Percentiles rank a stretch among this genome's conserved stretches.
Conservation (phyloP, 1,284 basidiomycete genomes). For the Ustilago esculenta region DNA sequence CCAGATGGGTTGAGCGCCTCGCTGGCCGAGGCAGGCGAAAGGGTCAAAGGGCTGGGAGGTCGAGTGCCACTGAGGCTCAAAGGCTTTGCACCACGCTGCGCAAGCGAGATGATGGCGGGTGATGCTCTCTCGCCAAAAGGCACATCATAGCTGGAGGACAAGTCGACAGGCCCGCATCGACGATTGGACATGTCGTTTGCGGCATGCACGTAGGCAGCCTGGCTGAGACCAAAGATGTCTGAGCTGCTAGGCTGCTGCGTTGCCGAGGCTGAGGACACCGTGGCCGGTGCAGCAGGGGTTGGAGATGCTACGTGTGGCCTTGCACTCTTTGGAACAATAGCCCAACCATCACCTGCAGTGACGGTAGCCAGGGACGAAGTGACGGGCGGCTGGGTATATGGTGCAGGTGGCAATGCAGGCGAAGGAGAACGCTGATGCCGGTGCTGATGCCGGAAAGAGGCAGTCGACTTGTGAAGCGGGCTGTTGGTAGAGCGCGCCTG, state of each 20-base stretch:
- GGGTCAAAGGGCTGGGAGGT: slow-evolving; percentile 22
- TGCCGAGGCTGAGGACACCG: neutral
- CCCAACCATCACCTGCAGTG: slow-evolving; percentile 43
- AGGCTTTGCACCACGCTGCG: slow-evolving; percentile 29
- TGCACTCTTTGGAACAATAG: slow-evolving; percentile 25
- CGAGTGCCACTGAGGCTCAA: slow-evolving; percentile 25
- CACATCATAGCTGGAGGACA: slow-evolving; percentile 29
- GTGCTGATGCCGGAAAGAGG: slow-evolving; percentile 13
- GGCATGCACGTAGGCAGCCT: slow-evolving; percentile 18
- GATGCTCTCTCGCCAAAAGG: slow-evolving; percentile 45
- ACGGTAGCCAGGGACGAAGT: slow-evolving; percentile 22
- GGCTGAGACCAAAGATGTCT: slow-evolving; percentile 17
- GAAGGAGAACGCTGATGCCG: slow-evolving; percentile 11
- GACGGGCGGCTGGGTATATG: slow-evolving; percentile 36
- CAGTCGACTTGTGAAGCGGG: slow-evolving; percentile 19
- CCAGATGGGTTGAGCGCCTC: slow-evolving; percentile 34
- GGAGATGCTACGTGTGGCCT: neutral
- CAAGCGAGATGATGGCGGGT: slow-evolving; percentile 42
- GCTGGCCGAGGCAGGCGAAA: slow-evolving; percentile 18
- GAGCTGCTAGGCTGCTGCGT: slow-evolving; percentile 11
- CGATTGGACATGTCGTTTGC: slow-evolving; percentile 31
- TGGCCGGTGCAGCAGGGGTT: neutral
- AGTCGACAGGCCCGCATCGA: slow-evolving; percentile 30
- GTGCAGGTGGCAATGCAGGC: slow-evolving; percentile 17
- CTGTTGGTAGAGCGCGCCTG: slow-evolving; percentile 24